Conservation (phyloP, 768 basidiomycete species). For the Hygrophoropsis aurantiaca region DNA sequence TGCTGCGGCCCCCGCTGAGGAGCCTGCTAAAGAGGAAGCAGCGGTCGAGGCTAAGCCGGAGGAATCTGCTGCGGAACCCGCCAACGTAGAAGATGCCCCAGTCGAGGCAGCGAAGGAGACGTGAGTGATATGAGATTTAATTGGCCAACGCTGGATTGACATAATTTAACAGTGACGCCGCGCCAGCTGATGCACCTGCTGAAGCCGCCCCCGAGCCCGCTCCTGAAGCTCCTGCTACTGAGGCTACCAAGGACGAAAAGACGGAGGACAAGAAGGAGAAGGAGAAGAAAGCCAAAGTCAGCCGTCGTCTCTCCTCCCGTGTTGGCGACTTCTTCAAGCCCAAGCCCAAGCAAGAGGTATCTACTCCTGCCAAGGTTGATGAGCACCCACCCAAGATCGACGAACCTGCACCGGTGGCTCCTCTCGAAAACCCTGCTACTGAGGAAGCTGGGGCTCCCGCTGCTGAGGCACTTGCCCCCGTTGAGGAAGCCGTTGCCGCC, state of each 20-base stretch:
- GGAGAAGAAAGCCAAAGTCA: constrained; percentile 60
- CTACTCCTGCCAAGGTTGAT: constrained; percentile 77
- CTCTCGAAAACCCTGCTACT: constrained; percentile 76
- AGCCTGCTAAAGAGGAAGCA: constrained; percentile 37
- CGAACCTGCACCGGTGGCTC: constrained; percentile 77
- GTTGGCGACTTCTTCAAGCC: constrained; percentile 82
- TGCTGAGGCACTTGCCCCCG: constrained; percentile 32
- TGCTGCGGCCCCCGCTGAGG: constrained; percentile 35
- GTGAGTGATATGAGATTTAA: constrained; percentile 45
- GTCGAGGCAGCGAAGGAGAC: constrained; percentile 72
- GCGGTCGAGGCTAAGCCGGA: constrained; percentile 39
- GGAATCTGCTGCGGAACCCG: constrained; percentile 36
- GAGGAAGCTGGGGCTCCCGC: constrained; percentile 39
- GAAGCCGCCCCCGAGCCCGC: constrained; percentile 31
- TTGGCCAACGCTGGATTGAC: constrained; percentile 3
- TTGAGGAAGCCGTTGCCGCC: constrained; percentile 18
- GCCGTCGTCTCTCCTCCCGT: constrained; percentile 82
- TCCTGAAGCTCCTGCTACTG: constrained; percentile 35
- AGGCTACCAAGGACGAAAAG: constrained; percentile 59
- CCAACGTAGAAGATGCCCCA: constrained; percentile 26
- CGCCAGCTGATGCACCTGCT: constrained; percentile 26
- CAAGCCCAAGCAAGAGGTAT: constrained; percentile 63
- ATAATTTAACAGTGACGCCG: constrained; percentile 39
- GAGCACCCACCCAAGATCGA: constrained; percentile 90
- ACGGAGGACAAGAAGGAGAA: constrained; percentile 59